These are phyloP conservation scores for Knufia fluminis DNA, from an alignment of 2,329 filamentous ascomycete genomes.

Conservation along the genomic window DNA sequence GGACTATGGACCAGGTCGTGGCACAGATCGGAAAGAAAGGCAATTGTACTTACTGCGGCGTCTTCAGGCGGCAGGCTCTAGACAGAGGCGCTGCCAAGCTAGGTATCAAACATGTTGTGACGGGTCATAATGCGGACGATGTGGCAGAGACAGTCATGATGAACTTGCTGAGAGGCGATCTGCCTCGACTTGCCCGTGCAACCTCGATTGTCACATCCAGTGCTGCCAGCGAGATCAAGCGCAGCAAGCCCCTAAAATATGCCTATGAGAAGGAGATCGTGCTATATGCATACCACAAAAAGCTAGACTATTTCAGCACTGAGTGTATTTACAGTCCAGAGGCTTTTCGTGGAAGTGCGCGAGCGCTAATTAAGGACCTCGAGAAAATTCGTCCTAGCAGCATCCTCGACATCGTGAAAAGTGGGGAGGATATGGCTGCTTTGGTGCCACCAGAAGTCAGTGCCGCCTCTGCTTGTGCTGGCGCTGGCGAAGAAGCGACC, in stretches of 20 bases:
- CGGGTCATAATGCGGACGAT: constrained; percentile 95
- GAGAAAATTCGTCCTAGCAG: constrained; percentile 89
- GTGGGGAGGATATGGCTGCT: constrained; percentile 90
- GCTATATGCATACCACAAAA: constrained; percentile 92
- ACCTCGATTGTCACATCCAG: constrained; percentile 82
- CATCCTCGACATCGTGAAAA: constrained; percentile 87
- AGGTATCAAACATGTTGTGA: constrained; percentile 86
- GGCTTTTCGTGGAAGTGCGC: constrained; percentile 85
- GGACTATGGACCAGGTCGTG: constrained; percentile 99
- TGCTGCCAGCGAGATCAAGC: constrained; percentile 75
- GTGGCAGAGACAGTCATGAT: constrained; percentile 96
- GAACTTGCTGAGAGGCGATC: constrained; percentile 85
- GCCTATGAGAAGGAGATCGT: constrained; percentile 99
- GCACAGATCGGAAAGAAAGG: constrained; percentile 94
- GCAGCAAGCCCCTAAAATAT: constrained; percentile 95
- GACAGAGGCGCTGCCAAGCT: constrained; percentile 84
- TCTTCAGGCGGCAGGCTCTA: constrained; percentile 86
- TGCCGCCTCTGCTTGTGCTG: constrained; percentile 28
- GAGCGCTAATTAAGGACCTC: constrained; percentile 86
- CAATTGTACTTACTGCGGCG: constrained; percentile 97
- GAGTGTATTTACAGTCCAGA: constrained; percentile 98
- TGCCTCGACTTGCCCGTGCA: constrained; percentile 75
- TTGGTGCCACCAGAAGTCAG: constrained; percentile 58
- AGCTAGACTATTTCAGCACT: constrained; percentile 94
- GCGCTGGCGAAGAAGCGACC: constrained; percentile 30